Percentiles rank a stretch among this genome's conserved stretches.
phyloP scores from a whole-genome alignment of 2,329 filamentous ascomycete species.

The Alternaria angustiovoidea region DNA sequence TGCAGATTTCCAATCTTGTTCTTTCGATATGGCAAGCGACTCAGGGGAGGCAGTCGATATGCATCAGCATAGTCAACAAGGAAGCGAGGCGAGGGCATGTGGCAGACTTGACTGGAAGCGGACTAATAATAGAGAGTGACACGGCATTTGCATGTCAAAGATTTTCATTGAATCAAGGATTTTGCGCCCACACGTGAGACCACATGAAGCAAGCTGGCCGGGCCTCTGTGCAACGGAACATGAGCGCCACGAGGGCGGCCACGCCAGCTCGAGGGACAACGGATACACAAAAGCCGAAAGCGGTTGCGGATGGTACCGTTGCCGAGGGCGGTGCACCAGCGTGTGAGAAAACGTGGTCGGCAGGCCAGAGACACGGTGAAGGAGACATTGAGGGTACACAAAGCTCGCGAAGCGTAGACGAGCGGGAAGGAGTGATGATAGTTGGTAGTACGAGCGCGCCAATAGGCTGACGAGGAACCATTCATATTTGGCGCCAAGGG shows the following conservation, averaged over 20 bases:
- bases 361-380: constrained; percentile 27
- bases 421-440: constrained; percentile 29
- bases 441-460: constrained; percentile 37
- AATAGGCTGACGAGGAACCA: constrained; percentile 27
- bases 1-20: constrained; percentile 57
- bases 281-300: constrained; percentile 33
- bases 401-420: constrained; percentile 28
- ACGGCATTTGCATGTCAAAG: constrained; percentile 43
- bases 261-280: constrained; percentile 40
- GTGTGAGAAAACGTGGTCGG: constrained; percentile 41
- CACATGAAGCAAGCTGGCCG: constrained; percentile 43
- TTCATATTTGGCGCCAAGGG: constrained; percentile 33
- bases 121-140: constrained; percentile 48
- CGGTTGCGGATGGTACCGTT: constrained; percentile 35
- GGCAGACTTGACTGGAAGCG: constrained; percentile 21
- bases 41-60: constrained; percentile 59
- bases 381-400: constrained; percentile 31
- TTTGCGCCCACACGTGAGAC: constrained; percentile 46
- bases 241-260: constrained; percentile 49
- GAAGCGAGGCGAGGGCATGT: constrained; percentile 14
- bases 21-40: constrained; percentile 59
- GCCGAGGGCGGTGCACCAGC: constrained; percentile 25
- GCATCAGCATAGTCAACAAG: constrained; percentile 48
- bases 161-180: constrained; percentile 46
- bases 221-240: constrained; percentile 38